Percentiles rank a stretch among this genome's conserved stretches.
These are phyloP conservation scores for Leishmania mexicana DNA, from an alignment of 208 protist genomes.

Conservation along the genomic window DNA sequence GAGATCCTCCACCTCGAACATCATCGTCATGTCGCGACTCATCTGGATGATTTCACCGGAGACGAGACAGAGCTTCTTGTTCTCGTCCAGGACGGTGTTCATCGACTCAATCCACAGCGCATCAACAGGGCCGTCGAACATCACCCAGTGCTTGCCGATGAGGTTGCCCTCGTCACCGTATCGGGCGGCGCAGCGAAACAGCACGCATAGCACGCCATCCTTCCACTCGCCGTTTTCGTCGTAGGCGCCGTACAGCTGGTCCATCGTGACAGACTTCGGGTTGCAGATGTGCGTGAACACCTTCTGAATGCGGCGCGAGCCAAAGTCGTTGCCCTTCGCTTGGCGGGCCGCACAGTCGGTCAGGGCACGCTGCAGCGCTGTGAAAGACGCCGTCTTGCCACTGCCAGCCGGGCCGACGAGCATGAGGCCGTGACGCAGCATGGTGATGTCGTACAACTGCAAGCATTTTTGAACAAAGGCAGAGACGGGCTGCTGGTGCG, in stretches of 20 bases:
- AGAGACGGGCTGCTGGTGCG: conserved; percentile 88
- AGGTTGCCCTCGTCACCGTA: conserved; percentile 88
- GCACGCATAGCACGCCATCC: conserved; percentile 95
- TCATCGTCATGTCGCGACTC: conserved; percentile 96
- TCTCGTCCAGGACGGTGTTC: conserved; percentile 96
- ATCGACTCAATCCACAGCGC: conserved; percentile 97
- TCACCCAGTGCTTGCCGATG: conserved; percentile 95
- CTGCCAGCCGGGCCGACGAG: conserved; percentile 96
- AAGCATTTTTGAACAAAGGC: conserved; percentile 97
- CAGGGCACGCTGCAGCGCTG: conserved; percentile 84
- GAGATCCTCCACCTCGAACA: conserved; percentile 98
- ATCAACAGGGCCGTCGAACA: conserved; percentile 98
- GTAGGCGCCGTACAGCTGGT: conserved; percentile 98
- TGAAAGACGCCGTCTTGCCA: conserved; percentile 96
- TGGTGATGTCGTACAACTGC: conserved; percentile 98
- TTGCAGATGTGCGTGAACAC: conserved; percentile 96
- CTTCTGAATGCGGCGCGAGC: conserved; percentile 79
- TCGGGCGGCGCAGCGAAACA: conserved; percentile 92
- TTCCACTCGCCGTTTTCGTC: conserved; percentile 97
- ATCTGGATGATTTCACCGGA: conserved; percentile 96
- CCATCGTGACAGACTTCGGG: conserved; percentile 98
- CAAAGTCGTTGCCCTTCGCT: conserved; percentile 70
- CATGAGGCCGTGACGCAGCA: conserved; percentile 99
- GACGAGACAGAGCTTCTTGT: conserved; percentile 97
- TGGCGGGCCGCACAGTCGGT: conserved; percentile 74